phyloP scores from a whole-genome alignment of 768 basidiomycete species.

The Rhodocollybia butyracea region DNA sequence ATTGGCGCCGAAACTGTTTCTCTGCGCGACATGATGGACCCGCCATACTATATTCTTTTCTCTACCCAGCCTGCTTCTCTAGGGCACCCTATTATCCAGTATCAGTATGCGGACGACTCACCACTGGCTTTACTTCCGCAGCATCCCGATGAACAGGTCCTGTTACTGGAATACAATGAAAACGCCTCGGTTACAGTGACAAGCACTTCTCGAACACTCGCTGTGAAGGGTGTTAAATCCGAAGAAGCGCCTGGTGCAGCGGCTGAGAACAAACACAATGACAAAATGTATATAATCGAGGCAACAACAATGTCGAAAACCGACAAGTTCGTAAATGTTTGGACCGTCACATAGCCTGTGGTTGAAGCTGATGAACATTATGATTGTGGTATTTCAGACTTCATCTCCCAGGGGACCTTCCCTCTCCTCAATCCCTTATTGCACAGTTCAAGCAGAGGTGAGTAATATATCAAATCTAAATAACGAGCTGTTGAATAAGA shows the following conservation, averaged over 20 bases:
- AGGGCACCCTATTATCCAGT: constrained; percentile 71
- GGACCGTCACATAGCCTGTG: too few relatives aligned
- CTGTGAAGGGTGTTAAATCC: constrained; percentile 59
- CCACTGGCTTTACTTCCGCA: constrained; percentile 62
- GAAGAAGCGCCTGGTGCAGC: constrained; percentile 73
- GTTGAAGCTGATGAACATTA: not conserved
- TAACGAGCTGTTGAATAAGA: too few relatives aligned
- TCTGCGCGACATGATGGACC: constrained; percentile 11
- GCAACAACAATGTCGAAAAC: constrained; percentile 46
- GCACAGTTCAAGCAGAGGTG: constrained; percentile 71
- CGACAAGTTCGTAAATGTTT: constrained; percentile 47
- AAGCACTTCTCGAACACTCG: constrained; percentile 44
- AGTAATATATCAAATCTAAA: constrained; percentile 9
- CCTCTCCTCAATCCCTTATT: constrained; percentile 48
- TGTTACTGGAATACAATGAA: constrained; percentile 72
- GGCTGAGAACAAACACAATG: constrained; percentile 50
- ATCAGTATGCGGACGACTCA: constrained; percentile 82
- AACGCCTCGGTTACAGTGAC: constrained; percentile 36
- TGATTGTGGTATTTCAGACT: too few relatives aligned
- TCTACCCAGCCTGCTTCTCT: constrained; percentile 45
- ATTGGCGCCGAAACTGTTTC: too few relatives aligned
- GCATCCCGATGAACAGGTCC: constrained; percentile 62
- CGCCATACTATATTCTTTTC: constrained; percentile 67
- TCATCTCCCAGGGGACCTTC: too few relatives aligned
- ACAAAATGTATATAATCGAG: constrained; percentile 75